A percentile compares a stretch with the other conserved stretches of the same genome.
phyloP scores from a whole-genome alignment of 768 basidiomycete genomes.

The Boletus reticulatus region DNA sequence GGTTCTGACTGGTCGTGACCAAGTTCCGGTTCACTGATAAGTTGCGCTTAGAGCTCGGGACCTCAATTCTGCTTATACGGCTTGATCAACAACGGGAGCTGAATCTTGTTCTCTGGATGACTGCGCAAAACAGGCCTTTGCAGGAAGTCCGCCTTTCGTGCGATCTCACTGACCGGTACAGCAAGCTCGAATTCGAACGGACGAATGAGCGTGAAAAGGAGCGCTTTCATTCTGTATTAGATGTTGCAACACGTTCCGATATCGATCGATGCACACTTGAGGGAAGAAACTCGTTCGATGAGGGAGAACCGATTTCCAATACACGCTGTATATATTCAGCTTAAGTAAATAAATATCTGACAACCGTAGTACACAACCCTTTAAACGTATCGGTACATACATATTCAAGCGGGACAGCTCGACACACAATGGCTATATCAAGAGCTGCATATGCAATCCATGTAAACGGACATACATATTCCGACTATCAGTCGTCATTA shows the following conservation, averaged over 20 bases:
- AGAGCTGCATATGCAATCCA: too few species aligned
- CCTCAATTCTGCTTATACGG: background rate
- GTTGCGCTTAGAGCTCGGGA: too few species aligned
- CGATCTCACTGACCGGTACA: slow-evolving; percentile 4
- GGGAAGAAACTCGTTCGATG: slow-evolving; percentile 43
- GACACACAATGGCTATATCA: too few species aligned
- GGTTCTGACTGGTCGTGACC: too few species aligned
- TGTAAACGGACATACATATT: too few species aligned
- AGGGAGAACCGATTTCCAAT: slow-evolving; percentile 69
- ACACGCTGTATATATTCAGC: too few species aligned
- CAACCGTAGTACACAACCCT: too few species aligned
- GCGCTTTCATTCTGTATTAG: slow-evolving; percentile 7
- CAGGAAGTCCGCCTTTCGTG: background rate
- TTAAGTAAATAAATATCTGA: too few species aligned
- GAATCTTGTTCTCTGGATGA: background rate
- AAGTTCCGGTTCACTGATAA: too few species aligned
- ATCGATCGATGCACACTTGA: too few species aligned
- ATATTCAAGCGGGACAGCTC: too few species aligned
- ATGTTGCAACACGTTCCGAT: background rate
- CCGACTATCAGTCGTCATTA: background rate
- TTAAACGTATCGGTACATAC: too few species aligned
- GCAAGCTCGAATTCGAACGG: slow-evolving; percentile 11
- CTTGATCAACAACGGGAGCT: slow-evolving; percentile 12
- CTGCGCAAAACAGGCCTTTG: slow-evolving; percentile 3
- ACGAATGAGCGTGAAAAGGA: slow-evolving; percentile 9